Percentiles rank a stretch among this genome's conserved stretches.
Evolutionary conservation across 495 filamentous ascomycete species (phyloP).

Genomic region (Filosporella fistucella): DNA sequence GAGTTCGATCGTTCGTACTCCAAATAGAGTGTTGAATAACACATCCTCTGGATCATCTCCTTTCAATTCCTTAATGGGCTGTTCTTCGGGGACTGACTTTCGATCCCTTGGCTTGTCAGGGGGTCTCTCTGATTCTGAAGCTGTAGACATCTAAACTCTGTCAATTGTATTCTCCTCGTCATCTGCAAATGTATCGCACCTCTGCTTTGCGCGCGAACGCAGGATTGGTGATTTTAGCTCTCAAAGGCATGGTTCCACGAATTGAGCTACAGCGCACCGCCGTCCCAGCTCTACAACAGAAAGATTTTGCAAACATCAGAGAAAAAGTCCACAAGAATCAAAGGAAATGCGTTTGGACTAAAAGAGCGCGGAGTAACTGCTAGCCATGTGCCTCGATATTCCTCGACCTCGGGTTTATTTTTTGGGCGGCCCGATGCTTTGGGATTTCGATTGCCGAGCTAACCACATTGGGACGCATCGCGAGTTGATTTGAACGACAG

Average conservation of each 20-base stretch:
- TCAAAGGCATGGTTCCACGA: conserved; percentile 69
- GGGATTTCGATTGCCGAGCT: conserved; percentile 9
- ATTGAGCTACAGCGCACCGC: conserved; percentile 15
- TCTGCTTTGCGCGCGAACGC: conserved; percentile 43
- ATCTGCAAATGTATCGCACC: conserved; percentile 24
- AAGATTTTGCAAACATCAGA: conserved; percentile 24
- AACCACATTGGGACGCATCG: conserved; percentile 16
- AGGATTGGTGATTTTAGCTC: conserved; percentile 72
- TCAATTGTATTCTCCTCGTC: conserved; percentile 1
- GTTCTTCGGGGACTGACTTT: conserved; percentile 23
- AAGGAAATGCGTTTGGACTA: conserved; percentile 10
- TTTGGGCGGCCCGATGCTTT: background rate
- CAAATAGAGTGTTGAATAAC: conserved; percentile 81
- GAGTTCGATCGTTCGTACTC: conserved; percentile 86
- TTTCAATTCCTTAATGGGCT: conserved; percentile 47
- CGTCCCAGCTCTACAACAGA: conserved; percentile 19
- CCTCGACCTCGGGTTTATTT: conserved; percentile 17
- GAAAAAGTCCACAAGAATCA: conserved; percentile 2
- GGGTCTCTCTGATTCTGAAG: conserved; percentile 1
- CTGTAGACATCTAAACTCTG: conserved; percentile 18
- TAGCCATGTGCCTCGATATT: conserved; percentile 3
- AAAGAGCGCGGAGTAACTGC: conserved; percentile 11
- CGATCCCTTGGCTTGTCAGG: background rate
- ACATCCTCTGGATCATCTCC: conserved; percentile 86
- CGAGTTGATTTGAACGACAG: conserved; percentile 15